Evolutionary conservation across 116 monocot species (phyloP).

Genomic region (Trichopus zeylanicus): DNA sequence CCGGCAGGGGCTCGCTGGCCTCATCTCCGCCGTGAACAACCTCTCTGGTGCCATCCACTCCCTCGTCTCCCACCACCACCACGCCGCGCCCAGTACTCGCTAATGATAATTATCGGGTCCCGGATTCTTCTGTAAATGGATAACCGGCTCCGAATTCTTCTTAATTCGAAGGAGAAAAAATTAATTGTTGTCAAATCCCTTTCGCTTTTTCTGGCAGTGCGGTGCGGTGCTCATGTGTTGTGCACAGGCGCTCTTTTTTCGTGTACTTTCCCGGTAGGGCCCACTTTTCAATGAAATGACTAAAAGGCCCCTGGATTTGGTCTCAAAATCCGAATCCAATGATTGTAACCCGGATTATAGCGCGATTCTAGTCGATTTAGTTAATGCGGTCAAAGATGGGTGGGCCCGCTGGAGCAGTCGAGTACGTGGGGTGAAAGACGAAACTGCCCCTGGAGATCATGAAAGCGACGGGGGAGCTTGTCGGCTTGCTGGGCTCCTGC

Average conservation of each 20-base stretch:
- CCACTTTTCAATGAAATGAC: background rate
- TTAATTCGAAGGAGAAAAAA: background rate
- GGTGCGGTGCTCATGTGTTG: slow-evolving; percentile 4
- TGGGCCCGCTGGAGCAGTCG: background rate
- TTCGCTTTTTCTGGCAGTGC: background rate
- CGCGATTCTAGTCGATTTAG: too few relatives aligned
- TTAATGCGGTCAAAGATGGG: background rate
- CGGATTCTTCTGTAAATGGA: slow-evolving; percentile 2
- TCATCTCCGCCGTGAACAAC: slow-evolving; percentile 62
- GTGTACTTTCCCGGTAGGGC: background rate
- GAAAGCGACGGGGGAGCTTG: background rate
- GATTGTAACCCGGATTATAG: too few relatives aligned
- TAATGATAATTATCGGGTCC: too few relatives aligned
- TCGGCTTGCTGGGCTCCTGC: background rate
- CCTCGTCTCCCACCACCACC: slow-evolving; percentile 47
- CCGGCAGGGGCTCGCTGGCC: slow-evolving; percentile 46
- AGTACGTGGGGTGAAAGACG: background rate
- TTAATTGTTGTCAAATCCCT: background rate
- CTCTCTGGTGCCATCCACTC: slow-evolving; percentile 66
- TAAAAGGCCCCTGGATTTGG: background rate
- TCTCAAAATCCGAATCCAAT: too few relatives aligned
- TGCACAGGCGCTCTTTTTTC: background rate
- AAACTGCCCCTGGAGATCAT: background rate
- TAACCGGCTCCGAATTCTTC: background rate
- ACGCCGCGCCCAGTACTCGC: background rate